phyloP scores from a whole-genome alignment of 106 monocot genomes.

The Gastrodia elata region DNA sequence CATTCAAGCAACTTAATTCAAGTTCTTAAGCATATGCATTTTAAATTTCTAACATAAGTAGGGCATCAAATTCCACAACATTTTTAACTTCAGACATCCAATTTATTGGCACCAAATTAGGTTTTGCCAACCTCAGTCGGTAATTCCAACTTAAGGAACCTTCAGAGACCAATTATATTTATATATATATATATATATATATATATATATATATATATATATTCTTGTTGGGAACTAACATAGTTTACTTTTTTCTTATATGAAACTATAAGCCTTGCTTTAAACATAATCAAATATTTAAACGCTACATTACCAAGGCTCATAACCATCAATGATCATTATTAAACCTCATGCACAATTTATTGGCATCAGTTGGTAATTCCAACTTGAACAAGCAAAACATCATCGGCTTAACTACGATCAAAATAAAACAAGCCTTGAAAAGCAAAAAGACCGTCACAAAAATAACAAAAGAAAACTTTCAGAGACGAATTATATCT shows the following conservation, averaged over 20 bases:
- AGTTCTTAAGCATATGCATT: background rate
- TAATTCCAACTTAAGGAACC: too few species aligned
- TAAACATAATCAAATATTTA: background rate
- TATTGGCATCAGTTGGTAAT: constrained; percentile 3
- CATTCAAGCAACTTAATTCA: background rate
- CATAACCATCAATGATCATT: background rate
- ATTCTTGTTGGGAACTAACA: too few species aligned
- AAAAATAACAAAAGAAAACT: background rate
- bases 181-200: too few species aligned
- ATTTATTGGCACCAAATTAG: background rate
- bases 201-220: too few species aligned
- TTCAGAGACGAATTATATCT: too few species aligned
- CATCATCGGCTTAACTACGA: background rate
- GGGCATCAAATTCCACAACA: background rate
- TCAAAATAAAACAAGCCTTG: background rate
- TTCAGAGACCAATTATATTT: too few species aligned
- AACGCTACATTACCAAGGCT: background rate
- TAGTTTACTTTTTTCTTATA: too few species aligned
- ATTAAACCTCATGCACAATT: background rate
- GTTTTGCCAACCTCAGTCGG: too few species aligned
- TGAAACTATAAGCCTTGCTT: too few species aligned
- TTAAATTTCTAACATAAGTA: too few species aligned
- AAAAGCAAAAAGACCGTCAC: background rate
- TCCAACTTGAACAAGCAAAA: background rate
- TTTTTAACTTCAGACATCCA: background rate